Evolutionary conservation across 208 protist genomes (phyloP).

Genomic region (Endotrypanum monterogeii): DNA sequence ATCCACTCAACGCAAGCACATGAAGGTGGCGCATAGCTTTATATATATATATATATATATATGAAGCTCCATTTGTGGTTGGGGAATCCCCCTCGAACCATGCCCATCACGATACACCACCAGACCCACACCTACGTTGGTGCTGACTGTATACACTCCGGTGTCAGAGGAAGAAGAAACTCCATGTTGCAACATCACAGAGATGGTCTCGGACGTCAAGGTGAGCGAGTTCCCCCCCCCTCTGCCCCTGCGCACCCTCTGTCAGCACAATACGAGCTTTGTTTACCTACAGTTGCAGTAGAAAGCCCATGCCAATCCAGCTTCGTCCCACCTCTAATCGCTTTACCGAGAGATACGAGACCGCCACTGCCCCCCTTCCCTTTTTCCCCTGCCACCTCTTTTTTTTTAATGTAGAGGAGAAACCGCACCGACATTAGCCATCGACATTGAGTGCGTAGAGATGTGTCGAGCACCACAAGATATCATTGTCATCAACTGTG

Average conservation of each 20-base stretch:
- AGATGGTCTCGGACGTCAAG: background rate
- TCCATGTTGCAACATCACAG: background rate
- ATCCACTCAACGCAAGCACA: too few relatives aligned
- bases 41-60: too few relatives aligned
- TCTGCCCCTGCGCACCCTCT: background rate
- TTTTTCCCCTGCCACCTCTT: too few relatives aligned
- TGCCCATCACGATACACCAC: background rate
- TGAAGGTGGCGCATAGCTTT: too few relatives aligned
- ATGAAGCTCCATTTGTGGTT: background rate
- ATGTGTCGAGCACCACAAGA: background rate
- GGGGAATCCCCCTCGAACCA: background rate
- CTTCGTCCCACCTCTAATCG: background rate
- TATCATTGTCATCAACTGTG: background rate
- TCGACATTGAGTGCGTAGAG: background rate
- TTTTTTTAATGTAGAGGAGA: conserved; percentile 1
- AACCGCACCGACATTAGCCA: background rate
- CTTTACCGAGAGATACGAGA: background rate
- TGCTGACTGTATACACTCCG: background rate
- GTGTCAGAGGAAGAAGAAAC: background rate
- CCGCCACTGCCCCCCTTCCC: too few relatives aligned
- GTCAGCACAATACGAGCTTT: background rate
- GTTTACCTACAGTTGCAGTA: background rate
- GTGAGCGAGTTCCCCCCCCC: background rate
- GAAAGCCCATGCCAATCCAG: background rate
- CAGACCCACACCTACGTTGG: background rate